Evolutionary conservation across 2,329 filamentous ascomycete species (phyloP).

Genomic region (Microdochium nivale): DNA sequence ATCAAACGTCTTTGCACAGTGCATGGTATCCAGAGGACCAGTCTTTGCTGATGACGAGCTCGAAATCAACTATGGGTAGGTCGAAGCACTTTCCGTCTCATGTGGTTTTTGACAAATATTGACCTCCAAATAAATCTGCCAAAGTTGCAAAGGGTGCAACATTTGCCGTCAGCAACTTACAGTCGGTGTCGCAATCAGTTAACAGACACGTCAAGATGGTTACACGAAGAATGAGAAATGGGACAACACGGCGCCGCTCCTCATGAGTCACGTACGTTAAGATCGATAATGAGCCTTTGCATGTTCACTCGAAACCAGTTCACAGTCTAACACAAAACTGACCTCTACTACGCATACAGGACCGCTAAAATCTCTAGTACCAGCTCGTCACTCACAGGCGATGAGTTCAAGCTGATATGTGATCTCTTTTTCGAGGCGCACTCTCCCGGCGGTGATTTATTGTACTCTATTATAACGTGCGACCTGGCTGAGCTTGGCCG

Average conservation of each 20-base stretch:
- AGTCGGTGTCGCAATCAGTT: constrained; percentile 5
- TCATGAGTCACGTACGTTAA: constrained; percentile 2
- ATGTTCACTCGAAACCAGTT: background rate
- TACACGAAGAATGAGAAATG: constrained; percentile 1
- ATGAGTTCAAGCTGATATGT: constrained; percentile 5
- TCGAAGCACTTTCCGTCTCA: background rate
- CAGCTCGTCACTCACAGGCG: background rate
- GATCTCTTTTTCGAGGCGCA: constrained; percentile 6
- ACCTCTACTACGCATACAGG: too few relatives aligned
- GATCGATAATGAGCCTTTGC: background rate
- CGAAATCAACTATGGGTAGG: background rate
- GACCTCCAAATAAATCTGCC: constrained; percentile 1
- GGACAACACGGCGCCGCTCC: constrained; percentile 2
- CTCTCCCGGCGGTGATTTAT: background rate
- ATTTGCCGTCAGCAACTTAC: constrained; percentile 3
- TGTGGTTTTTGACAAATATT: background rate
- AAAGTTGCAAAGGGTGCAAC: constrained; percentile 6
- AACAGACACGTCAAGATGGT: constrained; percentile 3
- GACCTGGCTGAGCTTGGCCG: constrained; percentile 4
- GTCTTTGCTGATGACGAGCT: constrained; percentile 2
- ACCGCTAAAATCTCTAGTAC: background rate
- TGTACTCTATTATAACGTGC: constrained; percentile 4
- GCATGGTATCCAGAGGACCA: background rate
- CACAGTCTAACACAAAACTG: background rate
- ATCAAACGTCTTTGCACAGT: background rate